phyloP scores from a whole-genome alignment of 306 rosid genomes.

The Senna tora region DNA sequence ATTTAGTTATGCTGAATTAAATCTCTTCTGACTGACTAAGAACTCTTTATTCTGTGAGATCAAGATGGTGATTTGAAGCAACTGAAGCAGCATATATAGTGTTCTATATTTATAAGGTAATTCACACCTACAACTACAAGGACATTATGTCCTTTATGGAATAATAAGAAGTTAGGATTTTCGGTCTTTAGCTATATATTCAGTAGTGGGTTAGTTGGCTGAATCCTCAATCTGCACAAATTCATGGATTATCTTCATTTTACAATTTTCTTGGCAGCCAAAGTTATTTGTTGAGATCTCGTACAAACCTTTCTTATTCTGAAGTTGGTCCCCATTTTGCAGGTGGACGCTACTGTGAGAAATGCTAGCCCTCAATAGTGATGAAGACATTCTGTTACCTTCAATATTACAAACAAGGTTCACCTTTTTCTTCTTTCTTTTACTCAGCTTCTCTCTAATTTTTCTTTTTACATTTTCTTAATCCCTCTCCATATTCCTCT shows the following conservation, averaged over 20 bases:
- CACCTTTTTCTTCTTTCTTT: slow-evolving; percentile 49
- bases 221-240: slow-evolving; percentile 29
- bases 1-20: slow-evolving; percentile 54
- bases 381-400: slow-evolving; percentile 56
- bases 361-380: slow-evolving; percentile 54
- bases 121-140: slow-evolving; percentile 21
- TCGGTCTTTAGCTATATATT: slow-evolving; percentile 21
- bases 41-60: slow-evolving; percentile 24
- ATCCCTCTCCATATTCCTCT: slow-evolving; percentile 37
- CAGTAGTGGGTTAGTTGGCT: slow-evolving; percentile 34
- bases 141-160: background rate
- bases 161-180: slow-evolving; percentile 1
- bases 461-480: slow-evolving; percentile 32
- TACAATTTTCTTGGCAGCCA: slow-evolving; percentile 34
- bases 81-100: slow-evolving; percentile 36
- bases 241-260: slow-evolving; percentile 39
- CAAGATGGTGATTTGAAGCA: slow-evolving; percentile 37
- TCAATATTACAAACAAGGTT: slow-evolving; percentile 58
- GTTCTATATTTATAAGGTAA: slow-evolving; percentile 48
- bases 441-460: slow-evolving; percentile 40
- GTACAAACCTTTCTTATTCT: slow-evolving; percentile 46
- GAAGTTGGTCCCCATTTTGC: slow-evolving; percentile 65
- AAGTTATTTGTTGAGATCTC: slow-evolving; percentile 55
- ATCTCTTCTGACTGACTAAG: slow-evolving; percentile 51
- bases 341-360: slow-evolving; percentile 62